Evolutionary conservation across 176 grass and related monocot species (phyloP).

Genomic region (Panicum miliaceum): DNA sequence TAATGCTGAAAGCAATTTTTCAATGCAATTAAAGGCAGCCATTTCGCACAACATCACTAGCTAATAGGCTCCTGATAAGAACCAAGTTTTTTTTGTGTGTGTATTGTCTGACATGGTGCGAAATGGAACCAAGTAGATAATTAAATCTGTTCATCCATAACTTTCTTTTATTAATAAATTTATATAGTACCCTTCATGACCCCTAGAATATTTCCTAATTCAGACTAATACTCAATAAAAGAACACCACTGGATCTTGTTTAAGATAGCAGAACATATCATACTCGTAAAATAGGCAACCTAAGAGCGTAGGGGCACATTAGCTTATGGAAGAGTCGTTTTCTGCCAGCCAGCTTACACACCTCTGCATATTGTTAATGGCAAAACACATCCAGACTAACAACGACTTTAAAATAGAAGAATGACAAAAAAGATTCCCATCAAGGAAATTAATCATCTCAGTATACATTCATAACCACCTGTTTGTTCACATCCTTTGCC

Average conservation of each 20-base stretch:
- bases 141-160: not conserved
- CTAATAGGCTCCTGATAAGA: slow-evolving; percentile 21
- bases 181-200: not conserved
- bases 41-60: slow-evolving; percentile 17
- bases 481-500: slow-evolving; percentile 30
- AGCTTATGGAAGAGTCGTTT: slow-evolving; percentile 45
- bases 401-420: slow-evolving; percentile 35
- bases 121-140: not conserved
- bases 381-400: slow-evolving; percentile 31
- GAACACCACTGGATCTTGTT: slow-evolving; percentile 49
- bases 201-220: not conserved
- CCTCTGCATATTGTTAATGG: slow-evolving; percentile 21
- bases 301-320: slow-evolving; percentile 1
- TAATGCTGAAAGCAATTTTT: slow-evolving; percentile 28
- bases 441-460: slow-evolving; percentile 30
- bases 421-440: slow-evolving; percentile 8
- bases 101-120: slow-evolving; percentile 21
- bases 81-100: not conserved
- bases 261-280: slow-evolving; percentile 12
- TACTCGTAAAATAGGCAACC: slow-evolving; percentile 14
- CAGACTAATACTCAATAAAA: slow-evolving; percentile 3
- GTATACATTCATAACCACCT: not conserved
- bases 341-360: slow-evolving; percentile 30
- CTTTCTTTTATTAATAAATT: slow-evolving; percentile 6
- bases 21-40: slow-evolving; percentile 14